A percentile compares a stretch with the other conserved stretches of the same genome.
Evolutionary conservation across 2,329 filamentous ascomycete genomes (phyloP).

Genomic region (Gnomoniopsis smithogilvyi): DNA sequence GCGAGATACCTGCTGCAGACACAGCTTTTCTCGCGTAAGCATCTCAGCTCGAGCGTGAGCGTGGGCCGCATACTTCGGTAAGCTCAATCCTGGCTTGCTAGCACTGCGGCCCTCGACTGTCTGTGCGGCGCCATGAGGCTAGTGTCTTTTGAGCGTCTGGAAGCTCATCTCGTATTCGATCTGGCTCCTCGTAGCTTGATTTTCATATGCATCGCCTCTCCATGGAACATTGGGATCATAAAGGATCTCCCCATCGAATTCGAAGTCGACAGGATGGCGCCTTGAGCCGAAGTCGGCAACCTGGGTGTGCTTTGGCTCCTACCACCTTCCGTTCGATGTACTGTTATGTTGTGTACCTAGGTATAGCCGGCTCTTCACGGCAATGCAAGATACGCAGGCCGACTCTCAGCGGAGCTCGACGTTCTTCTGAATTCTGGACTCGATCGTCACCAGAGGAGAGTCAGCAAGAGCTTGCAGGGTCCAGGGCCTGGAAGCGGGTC

Average conservation of each 20-base stretch:
- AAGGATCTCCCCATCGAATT: too few relatives aligned
- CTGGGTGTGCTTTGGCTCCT: too few relatives aligned
- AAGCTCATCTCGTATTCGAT: background rate
- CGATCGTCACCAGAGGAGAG: background rate
- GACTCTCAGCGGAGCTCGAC: too few relatives aligned
- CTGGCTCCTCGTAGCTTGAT: background rate
- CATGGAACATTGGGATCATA: background rate
- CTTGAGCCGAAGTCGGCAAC: too few relatives aligned
- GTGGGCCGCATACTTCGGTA: background rate
- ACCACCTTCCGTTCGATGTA: too few relatives aligned
- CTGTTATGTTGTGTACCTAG: too few relatives aligned
- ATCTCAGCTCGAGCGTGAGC: background rate
- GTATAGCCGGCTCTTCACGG: too few relatives aligned
- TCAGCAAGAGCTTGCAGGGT: background rate
- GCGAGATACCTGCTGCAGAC: background rate
- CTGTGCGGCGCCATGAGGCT: background rate
- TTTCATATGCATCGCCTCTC: background rate
- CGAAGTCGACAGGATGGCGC: too few relatives aligned
- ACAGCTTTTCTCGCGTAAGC: background rate
- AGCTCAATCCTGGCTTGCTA: background rate
- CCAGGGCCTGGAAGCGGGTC: background rate
- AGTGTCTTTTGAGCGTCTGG: background rate
- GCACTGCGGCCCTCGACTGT: background rate
- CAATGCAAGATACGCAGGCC: too few relatives aligned
- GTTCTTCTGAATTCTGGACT: too few relatives aligned